Base-by-base conservation (phyloP, 805 yeast species). In the Myxozyma sirexii region DNA sequence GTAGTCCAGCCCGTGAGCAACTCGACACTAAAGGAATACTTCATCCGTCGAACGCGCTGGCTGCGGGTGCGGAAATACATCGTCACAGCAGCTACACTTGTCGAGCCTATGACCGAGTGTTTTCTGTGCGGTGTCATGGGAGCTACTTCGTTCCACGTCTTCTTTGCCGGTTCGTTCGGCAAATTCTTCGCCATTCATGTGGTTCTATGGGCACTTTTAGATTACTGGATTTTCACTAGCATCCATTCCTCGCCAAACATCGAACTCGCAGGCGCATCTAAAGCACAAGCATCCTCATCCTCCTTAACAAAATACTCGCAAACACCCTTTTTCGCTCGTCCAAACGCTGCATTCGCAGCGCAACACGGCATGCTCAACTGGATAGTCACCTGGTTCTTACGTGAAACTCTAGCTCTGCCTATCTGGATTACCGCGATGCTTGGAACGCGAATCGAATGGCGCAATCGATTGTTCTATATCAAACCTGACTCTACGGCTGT, bases 81-180 rank as follows among this genome's bases (percentile, higher is more conserved):
- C 96, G 97, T 90, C 2, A 74, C 86, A 31, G 84, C 84, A 13
- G 97, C 97, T 0, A 90, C 97, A 0, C 70, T 90, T 51, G 76
- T 90, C 27, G 97, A 90, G 69, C 97, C 97, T 2, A 81, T 92
- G 5, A 90, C 97, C 0, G 97, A 90, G 71, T 81, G 87, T 47
- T 62, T 90, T 1, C 71, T 89, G 2, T 80, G 85, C 66, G 94
- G 93, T 0, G 21, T 80, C 0, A 81, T 82, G 70, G 96, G 96
- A 4, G 76, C 86, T 0, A 82, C 78, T 69, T 86, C 85, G 2
- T 65, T 84, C 1, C 79, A 85, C 7, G 75, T 77, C 1, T 56
- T 86, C 17, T 39, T 75, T 76, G 2, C 54, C 85, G n/a, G 17
- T 26, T 2, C 81, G 80, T 46, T n/a, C 29, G 62, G 47, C 33